Base-by-base conservation (phyloP, 306 rosid genomes). In the Sphenostylis stenocarpa region DNA sequence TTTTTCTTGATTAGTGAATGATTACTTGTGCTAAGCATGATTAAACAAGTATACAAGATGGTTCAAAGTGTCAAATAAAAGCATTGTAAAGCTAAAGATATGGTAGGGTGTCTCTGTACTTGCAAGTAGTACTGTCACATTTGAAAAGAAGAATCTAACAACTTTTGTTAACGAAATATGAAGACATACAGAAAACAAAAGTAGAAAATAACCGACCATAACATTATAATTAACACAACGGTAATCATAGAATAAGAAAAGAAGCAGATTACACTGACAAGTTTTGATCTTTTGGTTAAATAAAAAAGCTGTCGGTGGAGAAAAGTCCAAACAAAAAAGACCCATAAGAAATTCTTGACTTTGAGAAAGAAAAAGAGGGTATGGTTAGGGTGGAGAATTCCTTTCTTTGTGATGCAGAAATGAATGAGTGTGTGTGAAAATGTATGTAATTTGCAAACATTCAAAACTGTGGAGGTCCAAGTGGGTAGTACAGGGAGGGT, bases 31-130 rank as follows among this genome's bases (percentile, higher is more conserved):
- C 23, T 49, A 57, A 74, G 61, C 16, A 36, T 31, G 44, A 66
- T 66, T 73, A 80, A 29, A 44, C 41, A 39, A 67, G 47, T 45
- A 26, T 8, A 17, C 3, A 44, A 11, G 8, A 57, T 5, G 29
- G 36, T 28, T 23, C 53, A 15, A 47, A 24, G 47, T 11, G 56
- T 76, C 38, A 49, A 51, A 49, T 16, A 19, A 70, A 76, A 62
- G 78, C 73, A 51, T 39, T 60, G 20, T 67, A 74, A 47, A 81
- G 77, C 67, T 16, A 23, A 57, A 23, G 58, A 51, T 34, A 19
- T 65, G 85, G 80, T 77, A 57, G 82, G 10, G 80, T 47, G 76
- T 82, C 80, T 66, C 33, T 82, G 80, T 82, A 72, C 86, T 82
- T 77, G 73, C 72, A 72, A 78, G 80, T 34, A 57, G 77, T 72